Conservation (phyloP, 495 filamentous ascomycete genomes). For the Recurvomyces mirabilis region DNA sequence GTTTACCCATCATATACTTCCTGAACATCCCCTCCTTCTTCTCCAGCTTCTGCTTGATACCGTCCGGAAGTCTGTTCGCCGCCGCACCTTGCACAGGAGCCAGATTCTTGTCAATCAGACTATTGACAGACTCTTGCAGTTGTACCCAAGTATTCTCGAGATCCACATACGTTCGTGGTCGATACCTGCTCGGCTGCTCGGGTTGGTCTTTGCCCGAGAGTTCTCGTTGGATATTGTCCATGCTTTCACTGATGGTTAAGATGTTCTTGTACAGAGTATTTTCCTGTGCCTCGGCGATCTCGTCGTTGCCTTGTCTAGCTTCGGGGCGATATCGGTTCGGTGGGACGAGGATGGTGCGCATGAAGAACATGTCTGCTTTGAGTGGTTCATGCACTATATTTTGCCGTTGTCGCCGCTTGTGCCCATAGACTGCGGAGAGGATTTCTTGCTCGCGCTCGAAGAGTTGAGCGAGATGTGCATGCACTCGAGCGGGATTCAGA, state of each 20-base stretch:
- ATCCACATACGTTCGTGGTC: conserved; percentile 45
- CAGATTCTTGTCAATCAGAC: conserved; percentile 74
- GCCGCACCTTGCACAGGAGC: conserved; percentile 68
- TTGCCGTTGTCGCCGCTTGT: conserved; percentile 34
- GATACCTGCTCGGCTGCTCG: conserved; percentile 30
- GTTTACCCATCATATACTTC: conserved; percentile 99
- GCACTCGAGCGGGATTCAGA: conserved; percentile 63
- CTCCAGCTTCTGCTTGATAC: conserved; percentile 95
- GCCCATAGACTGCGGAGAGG: conserved; percentile 68
- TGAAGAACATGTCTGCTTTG: conserved; percentile 83
- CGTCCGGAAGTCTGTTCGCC: conserved; percentile 58
- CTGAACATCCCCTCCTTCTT: conserved; percentile 98
- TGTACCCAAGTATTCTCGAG: conserved; percentile 61
- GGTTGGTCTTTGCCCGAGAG: conserved; percentile 41
- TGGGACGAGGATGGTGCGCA: conserved; percentile 71
- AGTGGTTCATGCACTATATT: too few relatives aligned
- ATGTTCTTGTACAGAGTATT: conserved; percentile 78
- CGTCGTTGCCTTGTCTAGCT: conserved; percentile 61
- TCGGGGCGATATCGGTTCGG: conserved; percentile 90
- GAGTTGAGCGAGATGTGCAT: conserved; percentile 60
- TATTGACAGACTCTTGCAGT: conserved; percentile 83
- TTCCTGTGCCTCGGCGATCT: conserved; percentile 71
- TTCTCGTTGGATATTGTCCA: conserved; percentile 66
- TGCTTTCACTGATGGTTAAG: conserved; percentile 53
- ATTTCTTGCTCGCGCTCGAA: conserved; percentile 82